A percentile compares a stretch with the other conserved stretches of the same genome.
phyloP scores from a whole-genome alignment of 805 yeast species.

The Middelhovenomyces tepae region DNA sequence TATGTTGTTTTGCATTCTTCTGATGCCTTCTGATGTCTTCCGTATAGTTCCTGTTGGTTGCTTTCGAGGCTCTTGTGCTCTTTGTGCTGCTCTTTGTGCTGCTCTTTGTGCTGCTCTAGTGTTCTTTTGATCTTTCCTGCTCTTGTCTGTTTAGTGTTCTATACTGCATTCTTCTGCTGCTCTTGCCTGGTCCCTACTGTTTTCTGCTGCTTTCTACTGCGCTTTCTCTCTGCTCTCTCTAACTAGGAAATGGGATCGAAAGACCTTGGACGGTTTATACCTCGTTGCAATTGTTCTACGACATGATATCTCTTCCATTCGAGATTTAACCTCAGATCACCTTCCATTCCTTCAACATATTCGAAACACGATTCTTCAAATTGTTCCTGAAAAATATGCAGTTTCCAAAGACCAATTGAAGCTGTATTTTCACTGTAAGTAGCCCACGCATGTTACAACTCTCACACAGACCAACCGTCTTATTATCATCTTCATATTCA shows the following conservation, averaged over 20 bases:
- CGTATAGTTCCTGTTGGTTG: no score
- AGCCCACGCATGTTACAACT: neutral
- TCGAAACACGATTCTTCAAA: conserved; percentile 35
- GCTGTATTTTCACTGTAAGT: conserved; percentile 56
- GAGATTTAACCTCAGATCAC: conserved; percentile 63
- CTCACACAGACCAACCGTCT: conserved; percentile 66
- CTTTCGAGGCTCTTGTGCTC: no score
- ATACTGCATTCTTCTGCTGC: no score
- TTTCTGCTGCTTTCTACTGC: no score
- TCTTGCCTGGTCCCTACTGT: no score
- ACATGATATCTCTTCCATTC: conserved; percentile 56
- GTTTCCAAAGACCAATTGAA: conserved; percentile 52
- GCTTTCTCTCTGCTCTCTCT: no score
- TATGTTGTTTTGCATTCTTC: no score
- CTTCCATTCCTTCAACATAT: conserved; percentile 47
- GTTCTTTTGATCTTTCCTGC: no score
- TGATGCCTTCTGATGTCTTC: no score
- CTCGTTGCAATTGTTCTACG: conserved; percentile 68
- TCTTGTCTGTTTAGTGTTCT: no score
- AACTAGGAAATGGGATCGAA: conserved; percentile 77
- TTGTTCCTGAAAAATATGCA: conserved; percentile 41
- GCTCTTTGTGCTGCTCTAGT: no score
- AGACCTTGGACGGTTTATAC: conserved; percentile 59
- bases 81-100: no score
- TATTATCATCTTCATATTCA: conserved; percentile 95